Percentiles rank a stretch among this genome's conserved stretches.
phyloP scores from a whole-genome alignment of 1,284 basidiomycete genomes.

The Prillingera fragicola region DNA sequence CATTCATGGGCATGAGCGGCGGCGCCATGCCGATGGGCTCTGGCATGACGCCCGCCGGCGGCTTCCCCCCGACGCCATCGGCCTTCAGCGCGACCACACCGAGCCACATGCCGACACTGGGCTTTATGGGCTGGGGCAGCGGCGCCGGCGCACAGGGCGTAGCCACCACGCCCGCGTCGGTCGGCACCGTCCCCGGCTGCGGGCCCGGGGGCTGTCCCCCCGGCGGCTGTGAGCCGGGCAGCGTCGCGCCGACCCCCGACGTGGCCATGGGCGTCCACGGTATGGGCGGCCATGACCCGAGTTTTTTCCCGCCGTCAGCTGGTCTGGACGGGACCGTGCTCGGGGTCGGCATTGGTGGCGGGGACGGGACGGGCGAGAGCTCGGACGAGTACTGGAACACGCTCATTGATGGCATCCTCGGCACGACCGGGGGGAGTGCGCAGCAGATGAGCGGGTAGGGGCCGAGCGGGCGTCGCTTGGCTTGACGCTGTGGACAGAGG shows the following conservation, averaged over 20 bases:
- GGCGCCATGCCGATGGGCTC: too few species aligned
- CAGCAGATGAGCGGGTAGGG: too few species aligned
- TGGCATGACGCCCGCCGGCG: too few species aligned
- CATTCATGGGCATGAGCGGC: slow-evolving; percentile 4
- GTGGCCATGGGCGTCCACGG: background rate
- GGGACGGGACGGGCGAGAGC: slow-evolving; percentile 24
- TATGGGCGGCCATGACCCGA: background rate
- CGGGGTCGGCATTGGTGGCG: slow-evolving; percentile 4
- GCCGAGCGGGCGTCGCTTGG: too few species aligned
- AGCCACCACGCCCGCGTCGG: too few species aligned
- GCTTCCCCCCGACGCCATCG: background rate
- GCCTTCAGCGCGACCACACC: slow-evolving; percentile 7
- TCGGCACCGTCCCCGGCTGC: too few species aligned
- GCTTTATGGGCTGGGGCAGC: too few species aligned
- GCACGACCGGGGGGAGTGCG: slow-evolving; percentile 16
- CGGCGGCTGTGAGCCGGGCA: too few species aligned
- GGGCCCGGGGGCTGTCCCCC: too few species aligned
- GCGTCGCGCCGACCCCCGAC: background rate
- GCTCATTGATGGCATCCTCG: slow-evolving; percentile 42
- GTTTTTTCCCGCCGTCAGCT: background rate
- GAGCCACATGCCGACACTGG: too few species aligned
- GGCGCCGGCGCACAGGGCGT: too few species aligned
- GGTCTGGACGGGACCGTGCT: slow-evolving; percentile 15
- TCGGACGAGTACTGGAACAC: slow-evolving; percentile 49
- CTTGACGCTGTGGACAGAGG: too few species aligned